A percentile compares a stretch with the other conserved stretches of the same genome.
These are phyloP conservation scores for Xylaria sp. DNA, from an alignment of 2,329 filamentous ascomycete genomes.

Conservation along the genomic window DNA sequence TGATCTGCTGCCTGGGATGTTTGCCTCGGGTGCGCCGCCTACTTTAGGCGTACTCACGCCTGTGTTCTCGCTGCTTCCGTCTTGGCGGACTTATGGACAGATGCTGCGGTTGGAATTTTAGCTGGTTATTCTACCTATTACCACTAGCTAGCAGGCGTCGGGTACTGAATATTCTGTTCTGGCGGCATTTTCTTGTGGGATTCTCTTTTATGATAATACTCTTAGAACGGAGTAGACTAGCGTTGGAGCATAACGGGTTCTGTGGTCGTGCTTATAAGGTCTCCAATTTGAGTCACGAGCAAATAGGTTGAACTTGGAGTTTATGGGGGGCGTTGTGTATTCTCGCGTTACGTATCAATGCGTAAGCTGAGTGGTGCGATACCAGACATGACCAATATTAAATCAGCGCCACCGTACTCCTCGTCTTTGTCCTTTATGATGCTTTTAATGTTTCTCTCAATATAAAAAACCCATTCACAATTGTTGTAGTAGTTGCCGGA, in stretches of 20 bases:
- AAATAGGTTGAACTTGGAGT: background rate
- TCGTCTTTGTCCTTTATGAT: background rate
- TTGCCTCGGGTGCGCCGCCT: constrained; percentile 32
- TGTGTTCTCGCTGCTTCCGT: constrained; percentile 31
- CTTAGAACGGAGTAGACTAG: background rate
- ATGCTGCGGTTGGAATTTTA: constrained; percentile 35
- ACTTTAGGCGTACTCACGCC: constrained; percentile 29
- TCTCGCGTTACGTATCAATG: background rate
- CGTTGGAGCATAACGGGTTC: background rate
- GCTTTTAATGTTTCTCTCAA: background rate
- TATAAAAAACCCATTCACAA: background rate
- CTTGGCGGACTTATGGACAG: constrained; percentile 32
- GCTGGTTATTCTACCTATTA: background rate
- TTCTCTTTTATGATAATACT: background rate
- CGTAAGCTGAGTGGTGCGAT: background rate
- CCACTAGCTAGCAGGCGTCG: no score
- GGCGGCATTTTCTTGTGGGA: no score
- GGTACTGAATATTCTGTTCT: no score
- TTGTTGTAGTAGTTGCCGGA: constrained; percentile 46
- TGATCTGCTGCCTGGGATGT: constrained; percentile 30
- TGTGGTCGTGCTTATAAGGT: background rate
- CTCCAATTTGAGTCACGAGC: background rate
- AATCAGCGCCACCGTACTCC: background rate
- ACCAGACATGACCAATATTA: background rate
- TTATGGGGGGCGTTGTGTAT: background rate